Evolutionary conservation across 371 early-diverging fungal species (phyloP).

Genomic region (Mortierella sp.): DNA sequence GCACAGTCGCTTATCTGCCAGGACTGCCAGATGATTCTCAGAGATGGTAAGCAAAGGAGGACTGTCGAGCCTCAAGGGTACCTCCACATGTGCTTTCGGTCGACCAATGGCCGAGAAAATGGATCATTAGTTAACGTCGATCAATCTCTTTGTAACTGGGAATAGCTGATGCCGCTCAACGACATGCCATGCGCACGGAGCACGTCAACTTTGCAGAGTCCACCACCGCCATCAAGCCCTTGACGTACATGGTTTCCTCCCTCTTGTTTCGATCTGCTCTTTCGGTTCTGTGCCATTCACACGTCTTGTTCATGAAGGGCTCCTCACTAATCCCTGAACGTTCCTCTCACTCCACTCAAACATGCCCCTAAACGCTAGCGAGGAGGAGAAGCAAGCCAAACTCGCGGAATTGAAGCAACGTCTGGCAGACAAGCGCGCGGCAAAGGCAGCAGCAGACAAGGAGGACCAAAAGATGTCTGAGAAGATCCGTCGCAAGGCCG

Average conservation of each 20-base stretch:
- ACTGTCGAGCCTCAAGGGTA: too few relatives aligned
- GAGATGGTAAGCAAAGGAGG: constrained; percentile 73
- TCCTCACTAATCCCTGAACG: not conserved
- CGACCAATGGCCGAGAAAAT: too few relatives aligned
- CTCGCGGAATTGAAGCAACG: constrained; percentile 81
- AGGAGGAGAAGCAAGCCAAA: constrained; percentile 87
- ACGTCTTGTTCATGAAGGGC: not conserved
- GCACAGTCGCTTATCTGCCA: constrained; percentile 88
- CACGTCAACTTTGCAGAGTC: constrained; percentile 93
- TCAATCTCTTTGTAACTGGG: not conserved
- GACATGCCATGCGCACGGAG: constrained; percentile 85
- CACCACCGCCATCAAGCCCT: constrained; percentile 84
- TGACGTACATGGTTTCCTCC: constrained; percentile 61
- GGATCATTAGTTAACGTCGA: not conserved
- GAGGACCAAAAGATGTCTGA: constrained; percentile 82
- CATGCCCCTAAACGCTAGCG: too few relatives aligned
- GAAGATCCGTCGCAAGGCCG: constrained; percentile 84
- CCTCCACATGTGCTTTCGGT: too few relatives aligned
- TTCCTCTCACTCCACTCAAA: too few relatives aligned
- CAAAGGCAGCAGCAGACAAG: constrained; percentile 72
- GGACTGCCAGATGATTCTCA: constrained; percentile 88
- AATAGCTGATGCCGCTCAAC: constrained; percentile 79
- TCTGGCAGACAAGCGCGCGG: constrained; percentile 78
- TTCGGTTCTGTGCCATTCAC: too few relatives aligned
- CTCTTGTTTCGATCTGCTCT: not conserved